Percentiles rank a stretch among this genome's conserved stretches.
Evolutionary conservation across 2,329 filamentous ascomycete species (phyloP).

Genomic region (Pyrenophora tritici-repentis): DNA sequence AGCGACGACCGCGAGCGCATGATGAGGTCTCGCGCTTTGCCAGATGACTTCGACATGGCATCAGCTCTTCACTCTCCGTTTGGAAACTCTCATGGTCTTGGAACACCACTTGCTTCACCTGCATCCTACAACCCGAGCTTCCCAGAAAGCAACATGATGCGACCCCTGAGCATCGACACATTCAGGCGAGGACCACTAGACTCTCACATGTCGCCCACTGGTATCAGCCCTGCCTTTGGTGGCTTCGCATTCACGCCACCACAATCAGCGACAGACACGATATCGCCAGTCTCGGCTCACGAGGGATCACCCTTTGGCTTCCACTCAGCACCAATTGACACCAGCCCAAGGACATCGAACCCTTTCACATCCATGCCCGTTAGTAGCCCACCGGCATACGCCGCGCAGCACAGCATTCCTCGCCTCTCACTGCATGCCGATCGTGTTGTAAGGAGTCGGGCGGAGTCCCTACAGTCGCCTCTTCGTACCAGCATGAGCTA

Average conservation of each 20-base stretch:
- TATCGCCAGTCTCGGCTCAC: slow-evolving; percentile 52
- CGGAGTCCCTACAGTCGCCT: slow-evolving; percentile 52
- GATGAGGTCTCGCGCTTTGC: slow-evolving; percentile 63
- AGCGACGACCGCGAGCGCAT: slow-evolving; percentile 66
- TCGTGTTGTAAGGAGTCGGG: slow-evolving; percentile 47
- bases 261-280: slow-evolving; percentile 54
- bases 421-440: slow-evolving; percentile 52
- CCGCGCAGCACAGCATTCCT: slow-evolving; percentile 48
- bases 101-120: slow-evolving; percentile 56
- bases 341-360: slow-evolving; percentile 46
- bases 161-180: slow-evolving; percentile 70
- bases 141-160: slow-evolving; percentile 64
- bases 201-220: slow-evolving; percentile 70
- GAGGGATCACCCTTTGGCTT: slow-evolving; percentile 50
- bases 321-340: slow-evolving; percentile 41
- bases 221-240: slow-evolving; percentile 70
- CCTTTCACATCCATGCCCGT: slow-evolving; percentile 45
- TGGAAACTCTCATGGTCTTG: slow-evolving; percentile 51
- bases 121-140: slow-evolving; percentile 48
- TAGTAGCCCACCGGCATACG: slow-evolving; percentile 40
- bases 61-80: slow-evolving; percentile 63
- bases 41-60: slow-evolving; percentile 64
- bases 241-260: slow-evolving; percentile 67
- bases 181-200: slow-evolving; percentile 66
- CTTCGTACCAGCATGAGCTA: slow-evolving; percentile 55